Conservation (phyloP, 2,329 filamentous ascomycete genomes). For the Cladophialophora bantiana region DNA sequence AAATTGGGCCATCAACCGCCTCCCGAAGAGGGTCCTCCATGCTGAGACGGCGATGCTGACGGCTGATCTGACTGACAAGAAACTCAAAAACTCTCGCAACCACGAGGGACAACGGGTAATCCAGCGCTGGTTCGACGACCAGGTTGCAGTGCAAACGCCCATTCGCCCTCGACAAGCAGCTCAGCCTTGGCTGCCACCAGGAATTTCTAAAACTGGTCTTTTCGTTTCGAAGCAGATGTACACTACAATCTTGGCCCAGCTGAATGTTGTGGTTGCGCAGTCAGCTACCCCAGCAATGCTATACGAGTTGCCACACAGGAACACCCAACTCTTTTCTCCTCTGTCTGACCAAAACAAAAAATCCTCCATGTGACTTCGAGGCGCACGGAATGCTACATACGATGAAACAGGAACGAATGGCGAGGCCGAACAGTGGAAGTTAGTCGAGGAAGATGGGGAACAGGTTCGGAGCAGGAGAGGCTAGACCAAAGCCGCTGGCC, state of each 20-base stretch:
- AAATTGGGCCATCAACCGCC: background rate
- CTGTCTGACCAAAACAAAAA: background rate
- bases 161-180: background rate
- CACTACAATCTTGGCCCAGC: too few species aligned
- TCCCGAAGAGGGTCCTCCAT: background rate
- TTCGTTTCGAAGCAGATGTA: too few species aligned
- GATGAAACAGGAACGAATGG: conserved; percentile 4
- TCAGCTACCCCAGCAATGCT: background rate
- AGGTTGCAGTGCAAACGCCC: background rate
- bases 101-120: background rate
- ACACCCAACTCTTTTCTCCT: background rate
- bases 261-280: background rate
- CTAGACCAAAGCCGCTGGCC: background rate
- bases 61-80: background rate
- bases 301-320: background rate
- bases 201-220: too few species aligned
- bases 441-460: background rate
- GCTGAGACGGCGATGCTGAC: background rate
- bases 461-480: background rate
- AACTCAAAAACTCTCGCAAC: too few species aligned
- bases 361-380: background rate
- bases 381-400: background rate
- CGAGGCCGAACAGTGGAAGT: background rate
- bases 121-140: background rate
- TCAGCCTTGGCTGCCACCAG: background rate